Percentiles rank a stretch among this genome's conserved stretches.
Evolutionary conservation across 2,329 filamentous ascomycete species (phyloP).

Genomic region (Trichophyton benhamiae): DNA sequence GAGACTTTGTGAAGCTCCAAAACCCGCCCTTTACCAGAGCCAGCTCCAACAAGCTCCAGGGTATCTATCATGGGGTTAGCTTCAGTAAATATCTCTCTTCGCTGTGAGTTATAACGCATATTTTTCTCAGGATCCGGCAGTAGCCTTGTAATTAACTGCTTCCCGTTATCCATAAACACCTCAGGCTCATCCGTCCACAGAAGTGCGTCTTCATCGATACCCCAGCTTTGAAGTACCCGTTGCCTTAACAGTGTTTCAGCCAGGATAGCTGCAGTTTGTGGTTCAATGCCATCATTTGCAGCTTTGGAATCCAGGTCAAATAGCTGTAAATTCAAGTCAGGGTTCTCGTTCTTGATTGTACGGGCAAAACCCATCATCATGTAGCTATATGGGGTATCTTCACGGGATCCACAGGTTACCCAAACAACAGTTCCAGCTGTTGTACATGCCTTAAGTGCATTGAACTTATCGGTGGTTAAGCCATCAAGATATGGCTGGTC

Average conservation of each 20-base stretch:
- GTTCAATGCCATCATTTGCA: not conserved
- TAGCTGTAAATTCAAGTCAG: not conserved
- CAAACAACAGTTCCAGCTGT: not conserved
- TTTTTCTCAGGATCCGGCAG: not conserved
- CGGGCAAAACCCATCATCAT: constrained; percentile 8
- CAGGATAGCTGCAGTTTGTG: not conserved
- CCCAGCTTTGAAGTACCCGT: not conserved
- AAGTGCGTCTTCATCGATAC: not conserved
- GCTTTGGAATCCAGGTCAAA: not conserved
- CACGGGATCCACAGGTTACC: not conserved
- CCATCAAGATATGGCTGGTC: not conserved
- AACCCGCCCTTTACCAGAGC: not conserved
- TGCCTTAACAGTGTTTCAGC: not conserved
- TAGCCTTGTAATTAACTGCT: not conserved
- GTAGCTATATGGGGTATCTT: not conserved
- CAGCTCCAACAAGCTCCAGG: not conserved
- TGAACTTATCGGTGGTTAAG: not conserved
- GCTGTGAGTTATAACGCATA: not conserved
- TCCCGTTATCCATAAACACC: not conserved
- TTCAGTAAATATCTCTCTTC: not conserved
- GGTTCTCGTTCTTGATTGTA: constrained; percentile 1
- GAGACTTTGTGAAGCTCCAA: not conserved
- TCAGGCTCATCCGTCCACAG: not conserved
- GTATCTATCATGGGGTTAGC: not conserved
- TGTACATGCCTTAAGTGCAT: not conserved